Base-by-base conservation (phyloP, 2,329 filamentous ascomycete genomes). In the Scedosporium minutisporum region DNA sequence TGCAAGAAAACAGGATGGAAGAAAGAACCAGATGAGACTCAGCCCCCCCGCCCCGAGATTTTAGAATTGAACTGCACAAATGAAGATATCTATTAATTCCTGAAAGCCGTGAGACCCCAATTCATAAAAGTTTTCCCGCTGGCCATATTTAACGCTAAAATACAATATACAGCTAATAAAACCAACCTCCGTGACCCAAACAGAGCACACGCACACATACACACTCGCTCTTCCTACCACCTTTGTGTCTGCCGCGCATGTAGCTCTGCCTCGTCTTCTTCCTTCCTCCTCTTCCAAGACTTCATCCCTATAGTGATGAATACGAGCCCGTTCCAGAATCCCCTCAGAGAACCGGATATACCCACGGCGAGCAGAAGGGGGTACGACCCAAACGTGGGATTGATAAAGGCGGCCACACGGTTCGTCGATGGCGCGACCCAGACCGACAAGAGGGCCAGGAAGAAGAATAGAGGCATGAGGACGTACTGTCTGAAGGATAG, bases 401-500 rank as follows among this genome's bases (percentile, higher is more conserved):
- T 10, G 9, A 60, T 44, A 27, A 60, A 60, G 3, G 58, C 18
- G 10, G 41, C 58, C 4, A 60, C 38, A 16, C 58, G 58, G 23
- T 60, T 60, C 10, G 58, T 60, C 18, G 58, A 60, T 12, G 58
- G 58, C n/a, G 58, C 58, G 6, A 60, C 58, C 58, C 58, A 60
- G n/a, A 60, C 58, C 5, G 58, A 60, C 3, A 60, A 41, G 10
- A 60, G 18, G 12, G 58, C 58, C 18, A 60, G 14, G 58, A 60
- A 60, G 58, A 60, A 60, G 41, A 60, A 60, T n/a, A 60, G 58
- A 10, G 58, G 58, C 58, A 60, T 60, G 25, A 60, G 41, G 23
- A 60, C 41, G 58, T 60, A 60, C 21, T 60, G 58, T 16, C 41
- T 21, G 41, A 60, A 60, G 41, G 58, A 60, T 16, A 60, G 58